Evolutionary conservation across 2,329 filamentous ascomycete genomes (phyloP).

Genomic region (Scolecobasidium constrictum): DNA sequence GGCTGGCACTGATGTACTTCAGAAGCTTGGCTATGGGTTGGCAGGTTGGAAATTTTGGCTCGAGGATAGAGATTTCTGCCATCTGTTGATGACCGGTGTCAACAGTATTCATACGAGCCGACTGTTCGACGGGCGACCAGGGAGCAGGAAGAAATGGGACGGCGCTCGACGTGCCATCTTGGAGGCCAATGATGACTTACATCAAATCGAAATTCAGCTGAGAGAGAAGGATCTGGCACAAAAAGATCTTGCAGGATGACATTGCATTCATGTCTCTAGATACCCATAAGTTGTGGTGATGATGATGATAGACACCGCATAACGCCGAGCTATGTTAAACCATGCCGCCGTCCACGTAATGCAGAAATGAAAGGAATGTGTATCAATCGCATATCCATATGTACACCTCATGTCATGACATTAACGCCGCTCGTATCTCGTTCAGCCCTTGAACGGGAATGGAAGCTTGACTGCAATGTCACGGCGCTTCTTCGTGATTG

Average conservation of each 20-base stretch:
- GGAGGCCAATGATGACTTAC: constrained; percentile 14
- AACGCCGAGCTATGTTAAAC: too few relatives aligned
- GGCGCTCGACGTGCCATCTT: constrained; percentile 28
- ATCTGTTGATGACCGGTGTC: constrained; percentile 27
- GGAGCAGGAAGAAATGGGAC: constrained; percentile 29
- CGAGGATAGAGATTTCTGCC: constrained; percentile 26
- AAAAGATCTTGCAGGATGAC: too few relatives aligned
- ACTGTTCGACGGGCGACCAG: constrained; percentile 28
- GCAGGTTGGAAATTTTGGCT: constrained; percentile 33
- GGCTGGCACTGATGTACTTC: constrained; percentile 30
- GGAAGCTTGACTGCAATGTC: neutral
- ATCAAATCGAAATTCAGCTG: too few relatives aligned
- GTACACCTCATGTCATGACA: too few relatives aligned
- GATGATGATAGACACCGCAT: too few relatives aligned
- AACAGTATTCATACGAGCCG: constrained; percentile 32
- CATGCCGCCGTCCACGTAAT: too few relatives aligned
- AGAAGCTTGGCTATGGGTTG: constrained; percentile 31
- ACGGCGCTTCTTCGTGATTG: neutral
- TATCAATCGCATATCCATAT: too few relatives aligned
- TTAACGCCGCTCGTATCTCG: too few relatives aligned
- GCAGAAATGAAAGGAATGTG: too few relatives aligned
- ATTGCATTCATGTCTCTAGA: too few relatives aligned
- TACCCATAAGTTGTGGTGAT: too few relatives aligned
- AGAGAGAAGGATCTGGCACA: too few relatives aligned
- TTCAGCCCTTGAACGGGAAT: neutral